Evolutionary conservation across 495 filamentous ascomycete genomes (phyloP), one percentile per base, ranked within the genome.

Genomic region (Terfezia claveryi): DNA sequence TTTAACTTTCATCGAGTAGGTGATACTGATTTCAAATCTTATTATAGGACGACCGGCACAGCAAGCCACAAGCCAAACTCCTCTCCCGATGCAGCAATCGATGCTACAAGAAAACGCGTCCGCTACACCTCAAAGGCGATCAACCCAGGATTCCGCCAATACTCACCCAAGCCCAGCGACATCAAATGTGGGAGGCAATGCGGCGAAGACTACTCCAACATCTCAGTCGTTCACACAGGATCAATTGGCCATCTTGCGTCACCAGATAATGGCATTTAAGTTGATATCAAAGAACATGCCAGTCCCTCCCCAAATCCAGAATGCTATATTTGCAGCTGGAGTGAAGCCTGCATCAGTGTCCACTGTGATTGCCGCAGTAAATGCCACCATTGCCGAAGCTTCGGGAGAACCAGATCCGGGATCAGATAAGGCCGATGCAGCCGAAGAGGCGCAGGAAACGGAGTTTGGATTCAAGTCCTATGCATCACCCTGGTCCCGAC

Each of bases 381-480:
- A 68, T 49, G 60, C 68, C 17, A 74, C 70, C 38, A 67, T 80
- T 20, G 50, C n/a, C n/a, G 60, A 74, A 73, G 52, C 67, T 23
- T 16, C 12, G n/a, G 50, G 27, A 27, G 50, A 51, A 17, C 50
- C 73, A 41, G 72, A 88, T 20, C 77, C 76, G 12, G 50, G 27
- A 23, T n/a, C 27, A 20, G 50, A 51, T 20, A 32, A 32, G 27
- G 27, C 12, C 50, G 23, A 51, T 4, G 4, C 50, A 16, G 73
- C 87, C 37, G 76, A 77, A 65, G 81, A 87, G 50, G 94, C 85
- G 84, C 73, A 79, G 56, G 77, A 87, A 37, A 74, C 73, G 14
- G 74, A 82, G 38, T 54, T 55, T 16, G 63, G 58, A 10, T 66
- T 58, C 50, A 62, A 65, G 55, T 58, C 63, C 1, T 65, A 65